These are phyloP conservation scores for Euphorbia corollata DNA, from an alignment of 441 rosid genomes.

Conservation along the genomic window DNA sequence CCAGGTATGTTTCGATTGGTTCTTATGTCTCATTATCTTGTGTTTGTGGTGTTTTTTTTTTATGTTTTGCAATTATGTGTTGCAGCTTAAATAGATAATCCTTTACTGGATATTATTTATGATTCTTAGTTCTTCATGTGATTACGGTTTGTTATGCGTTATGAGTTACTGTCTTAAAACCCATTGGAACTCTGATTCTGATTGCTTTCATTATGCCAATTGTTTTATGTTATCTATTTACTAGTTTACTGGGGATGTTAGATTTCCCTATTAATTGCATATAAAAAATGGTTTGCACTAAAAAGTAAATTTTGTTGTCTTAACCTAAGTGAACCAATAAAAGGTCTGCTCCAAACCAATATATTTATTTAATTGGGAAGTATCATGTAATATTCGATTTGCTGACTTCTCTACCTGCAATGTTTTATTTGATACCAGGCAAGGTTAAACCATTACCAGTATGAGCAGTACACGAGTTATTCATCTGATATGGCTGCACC, in stretches of 20 bases:
- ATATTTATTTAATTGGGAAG: not conserved
- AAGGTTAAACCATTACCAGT: constrained; percentile 28
- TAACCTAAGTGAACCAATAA: not conserved
- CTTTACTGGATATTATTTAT: no score
- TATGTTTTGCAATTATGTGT: not conserved
- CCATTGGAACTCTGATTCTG: not conserved
- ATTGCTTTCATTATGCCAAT: not conserved
- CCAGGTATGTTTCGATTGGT: constrained; percentile 38
- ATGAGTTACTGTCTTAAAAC: no score
- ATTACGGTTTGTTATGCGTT: not conserved
- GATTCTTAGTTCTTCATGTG: not conserved
- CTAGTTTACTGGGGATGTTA: not conserved
- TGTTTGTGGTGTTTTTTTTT: not conserved
- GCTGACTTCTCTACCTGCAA: not conserved
- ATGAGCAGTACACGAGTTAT: constrained; percentile 30
- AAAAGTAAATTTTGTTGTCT: not conserved
- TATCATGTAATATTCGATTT: not conserved
- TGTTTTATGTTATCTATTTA: not conserved
- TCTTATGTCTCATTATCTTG: not conserved
- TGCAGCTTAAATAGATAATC: not conserved
- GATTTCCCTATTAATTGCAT: not conserved
- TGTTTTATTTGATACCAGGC: constrained; percentile 18
- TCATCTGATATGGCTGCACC: constrained; percentile 22
- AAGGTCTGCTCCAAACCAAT: not conserved
- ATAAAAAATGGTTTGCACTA: no score